phyloP scores from a whole-genome alignment of 441 rosid species.

The Croton laevigatus region DNA sequence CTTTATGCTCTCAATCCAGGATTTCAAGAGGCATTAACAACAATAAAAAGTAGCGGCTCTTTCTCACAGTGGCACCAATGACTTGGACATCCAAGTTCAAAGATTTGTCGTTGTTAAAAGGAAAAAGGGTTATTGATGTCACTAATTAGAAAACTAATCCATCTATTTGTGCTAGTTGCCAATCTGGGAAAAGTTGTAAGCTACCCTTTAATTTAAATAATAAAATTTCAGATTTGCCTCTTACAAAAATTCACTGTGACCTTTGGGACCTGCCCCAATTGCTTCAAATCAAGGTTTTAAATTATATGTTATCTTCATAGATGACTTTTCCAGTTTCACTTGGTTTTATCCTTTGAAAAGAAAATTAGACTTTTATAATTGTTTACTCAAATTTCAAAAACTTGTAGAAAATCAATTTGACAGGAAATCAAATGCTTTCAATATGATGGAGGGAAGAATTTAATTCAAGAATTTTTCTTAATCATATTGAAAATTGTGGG shows the following conservation, averaged over 20 bases:
- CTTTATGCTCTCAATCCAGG: neutral
- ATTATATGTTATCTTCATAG: neutral
- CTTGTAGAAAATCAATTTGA: neutral
- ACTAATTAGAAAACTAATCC: neutral
- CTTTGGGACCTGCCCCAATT: neutral
- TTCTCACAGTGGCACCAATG: neutral
- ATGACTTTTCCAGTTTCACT: neutral
- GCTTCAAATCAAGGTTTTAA: neutral
- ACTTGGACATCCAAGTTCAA: neutral
- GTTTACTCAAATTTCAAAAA: neutral
- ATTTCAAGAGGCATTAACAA: neutral
- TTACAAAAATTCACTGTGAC: neutral
- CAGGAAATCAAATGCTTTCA: neutral
- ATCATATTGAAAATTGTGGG: neutral
- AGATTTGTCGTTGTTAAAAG: neutral
- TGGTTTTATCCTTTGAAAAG: neutral
- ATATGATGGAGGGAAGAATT: neutral
- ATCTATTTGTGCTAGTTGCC: neutral
- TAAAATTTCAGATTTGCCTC: neutral
- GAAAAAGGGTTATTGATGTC: conserved; percentile 8
- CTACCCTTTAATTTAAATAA: neutral
- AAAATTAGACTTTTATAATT: neutral
- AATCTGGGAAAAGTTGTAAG: neutral
- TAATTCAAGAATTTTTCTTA: neutral
- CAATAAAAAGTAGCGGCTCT: neutral